A percentile compares a stretch with the other conserved stretches of the same genome.
Conservation (phyloP, 208 protist species). For the Endotrypanum monterogeii region DNA sequence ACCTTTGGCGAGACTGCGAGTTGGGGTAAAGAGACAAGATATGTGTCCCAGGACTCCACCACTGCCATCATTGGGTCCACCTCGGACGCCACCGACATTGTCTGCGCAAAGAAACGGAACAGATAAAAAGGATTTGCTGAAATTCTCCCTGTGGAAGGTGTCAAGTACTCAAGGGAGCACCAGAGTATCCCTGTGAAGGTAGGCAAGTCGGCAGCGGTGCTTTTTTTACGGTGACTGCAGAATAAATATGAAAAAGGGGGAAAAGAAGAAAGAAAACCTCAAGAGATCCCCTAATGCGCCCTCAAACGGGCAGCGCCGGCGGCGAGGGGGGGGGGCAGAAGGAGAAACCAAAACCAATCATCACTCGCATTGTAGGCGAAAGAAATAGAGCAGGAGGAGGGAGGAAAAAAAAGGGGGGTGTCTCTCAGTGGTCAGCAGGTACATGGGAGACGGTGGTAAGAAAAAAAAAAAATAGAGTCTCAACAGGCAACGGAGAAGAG, state of each 20-base stretch:
- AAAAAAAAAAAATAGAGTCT: not conserved
- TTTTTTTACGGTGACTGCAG: not conserved
- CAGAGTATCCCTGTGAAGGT: not conserved
- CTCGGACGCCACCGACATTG: slow-evolving; percentile 6
- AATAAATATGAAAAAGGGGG: not conserved
- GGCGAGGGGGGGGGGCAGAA: not conserved
- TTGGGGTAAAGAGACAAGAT: slow-evolving; percentile 12
- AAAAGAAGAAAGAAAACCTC: not conserved
- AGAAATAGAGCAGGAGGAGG: not conserved
- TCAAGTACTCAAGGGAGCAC: not conserved
- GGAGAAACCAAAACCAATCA: not conserved
- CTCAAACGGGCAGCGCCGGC: not conserved
- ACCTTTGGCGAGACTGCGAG: not conserved
- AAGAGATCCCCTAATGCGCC: not conserved
- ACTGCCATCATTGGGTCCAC: slow-evolving; percentile 33
- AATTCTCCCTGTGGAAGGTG: not conserved
- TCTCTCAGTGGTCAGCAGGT: too few relatives aligned
- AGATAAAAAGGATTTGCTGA: not conserved
- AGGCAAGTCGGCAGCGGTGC: not conserved
- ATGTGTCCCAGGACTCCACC: slow-evolving; percentile 39
- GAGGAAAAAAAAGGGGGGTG: not conserved
- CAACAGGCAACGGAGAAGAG: not conserved
- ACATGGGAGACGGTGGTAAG: too few relatives aligned
- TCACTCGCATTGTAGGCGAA: not conserved
- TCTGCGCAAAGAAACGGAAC: not conserved